Conservation (phyloP, 2,329 filamentous ascomycete species). For the Claviceps digitariae region DNA sequence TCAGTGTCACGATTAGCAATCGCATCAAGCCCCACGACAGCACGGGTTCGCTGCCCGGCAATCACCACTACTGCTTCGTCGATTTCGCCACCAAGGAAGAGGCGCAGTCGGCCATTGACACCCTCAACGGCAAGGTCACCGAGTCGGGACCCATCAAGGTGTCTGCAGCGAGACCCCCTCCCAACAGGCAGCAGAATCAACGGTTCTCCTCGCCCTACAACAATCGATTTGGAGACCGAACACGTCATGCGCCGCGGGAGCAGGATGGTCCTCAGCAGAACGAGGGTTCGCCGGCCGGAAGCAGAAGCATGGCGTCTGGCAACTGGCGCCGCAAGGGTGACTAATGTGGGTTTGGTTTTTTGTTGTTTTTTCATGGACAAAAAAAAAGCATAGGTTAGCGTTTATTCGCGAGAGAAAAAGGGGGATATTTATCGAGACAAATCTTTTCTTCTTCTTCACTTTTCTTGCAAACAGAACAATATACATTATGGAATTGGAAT, state of each 20-base stretch:
- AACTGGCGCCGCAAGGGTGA: slow-evolving; percentile 4
- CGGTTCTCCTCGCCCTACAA: background rate
- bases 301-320: slow-evolving; percentile 3
- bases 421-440: too few species aligned
- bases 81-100: slow-evolving; percentile 43
- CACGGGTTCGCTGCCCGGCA: slow-evolving; percentile 35
- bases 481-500: too few species aligned
- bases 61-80: slow-evolving; percentile 54
- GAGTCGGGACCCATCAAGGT: slow-evolving; percentile 12
- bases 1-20: slow-evolving; percentile 26
- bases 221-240: background rate
- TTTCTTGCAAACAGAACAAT: background rate
- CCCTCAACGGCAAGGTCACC: slow-evolving; percentile 12
- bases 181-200: slow-evolving; percentile 1
- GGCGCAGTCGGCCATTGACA: slow-evolving; percentile 33
- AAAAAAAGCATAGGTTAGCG: background rate
- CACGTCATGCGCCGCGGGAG: background rate
- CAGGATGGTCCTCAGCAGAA: slow-evolving; percentile 1
- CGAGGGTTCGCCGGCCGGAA: background rate
- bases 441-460: too few species aligned
- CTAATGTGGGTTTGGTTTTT: background rate
- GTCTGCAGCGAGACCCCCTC: slow-evolving; percentile 5
- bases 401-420: background rate
- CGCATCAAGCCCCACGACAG: slow-evolving; percentile 45
- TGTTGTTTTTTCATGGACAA: too few species aligned